phyloP scores from a whole-genome alignment of 208 protist species.

The Leishmania amazonensis region DNA sequence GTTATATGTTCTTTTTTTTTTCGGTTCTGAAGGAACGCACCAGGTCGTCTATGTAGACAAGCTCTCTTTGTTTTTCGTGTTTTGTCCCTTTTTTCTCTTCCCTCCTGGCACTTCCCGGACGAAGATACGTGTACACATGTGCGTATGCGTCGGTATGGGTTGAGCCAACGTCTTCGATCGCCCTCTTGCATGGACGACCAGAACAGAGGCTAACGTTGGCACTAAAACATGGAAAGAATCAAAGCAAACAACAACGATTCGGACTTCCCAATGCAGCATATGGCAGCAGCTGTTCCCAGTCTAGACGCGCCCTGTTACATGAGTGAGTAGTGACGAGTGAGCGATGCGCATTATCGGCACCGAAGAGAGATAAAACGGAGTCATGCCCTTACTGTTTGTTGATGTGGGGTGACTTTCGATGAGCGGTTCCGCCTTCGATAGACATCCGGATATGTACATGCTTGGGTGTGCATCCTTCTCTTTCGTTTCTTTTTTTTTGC shows the following conservation, averaged over 20 bases:
- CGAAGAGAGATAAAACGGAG: background rate
- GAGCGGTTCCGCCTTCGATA: background rate
- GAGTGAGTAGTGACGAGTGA: background rate
- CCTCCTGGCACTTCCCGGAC: background rate
- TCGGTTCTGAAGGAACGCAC: background rate
- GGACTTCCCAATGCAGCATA: background rate
- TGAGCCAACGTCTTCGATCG: background rate
- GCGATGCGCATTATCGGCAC: background rate
- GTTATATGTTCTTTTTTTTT: background rate
- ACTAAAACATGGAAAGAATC: background rate
- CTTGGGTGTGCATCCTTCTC: background rate
- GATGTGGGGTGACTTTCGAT: background rate
- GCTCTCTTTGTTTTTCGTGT: background rate
- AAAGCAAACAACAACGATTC: background rate
- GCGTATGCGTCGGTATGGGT: background rate
- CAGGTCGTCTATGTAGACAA: slow-evolving; percentile 7
- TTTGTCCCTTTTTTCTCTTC: slow-evolving; percentile 3
- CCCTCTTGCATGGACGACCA: background rate
- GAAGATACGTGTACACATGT: background rate
- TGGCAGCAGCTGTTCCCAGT: background rate
- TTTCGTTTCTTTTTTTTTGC: background rate
- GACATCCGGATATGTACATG: background rate
- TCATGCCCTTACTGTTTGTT: background rate
- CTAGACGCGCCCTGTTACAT: background rate
- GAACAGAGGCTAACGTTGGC: background rate